Percentiles rank a stretch among this genome's conserved stretches.
Conservation (phyloP, 768 basidiomycete species). For the Tylopilus felleus region DNA sequence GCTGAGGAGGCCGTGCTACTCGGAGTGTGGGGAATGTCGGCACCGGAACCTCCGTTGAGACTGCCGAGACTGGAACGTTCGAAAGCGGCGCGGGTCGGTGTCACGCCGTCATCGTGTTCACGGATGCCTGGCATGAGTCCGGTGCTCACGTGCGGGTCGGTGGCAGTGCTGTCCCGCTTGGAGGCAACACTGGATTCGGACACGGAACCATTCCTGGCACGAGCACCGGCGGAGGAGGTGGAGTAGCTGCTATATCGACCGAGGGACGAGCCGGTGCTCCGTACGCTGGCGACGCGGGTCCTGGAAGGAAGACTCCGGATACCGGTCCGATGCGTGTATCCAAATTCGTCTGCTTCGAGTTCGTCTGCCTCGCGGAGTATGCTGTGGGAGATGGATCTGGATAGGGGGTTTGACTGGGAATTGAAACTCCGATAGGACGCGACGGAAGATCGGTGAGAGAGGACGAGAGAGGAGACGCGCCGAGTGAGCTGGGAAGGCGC, state of each 20-base stretch:
- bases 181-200: constrained; percentile 22
- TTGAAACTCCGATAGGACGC: constrained; percentile 17
- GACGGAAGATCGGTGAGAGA: constrained; percentile 45
- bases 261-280: constrained; percentile 22
- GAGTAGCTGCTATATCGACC: constrained; percentile 25
- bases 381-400: constrained; percentile 28
- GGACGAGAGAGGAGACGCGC: constrained; percentile 55
- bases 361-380: constrained; percentile 33
- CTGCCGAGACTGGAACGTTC: constrained; percentile 26
- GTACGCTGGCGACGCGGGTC: constrained; percentile 21
- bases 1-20: constrained; percentile 31
- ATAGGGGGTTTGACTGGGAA: constrained; percentile 18
- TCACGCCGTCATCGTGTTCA: constrained; percentile 29
- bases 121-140: constrained; percentile 29
- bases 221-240: constrained; percentile 14
- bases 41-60: constrained; percentile 13
- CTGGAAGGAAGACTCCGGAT: constrained; percentile 23
- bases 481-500: constrained; percentile 65
- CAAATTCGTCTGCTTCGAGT: constrained; percentile 26
- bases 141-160: not conserved
- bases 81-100: constrained; percentile 29
- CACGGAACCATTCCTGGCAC: constrained; percentile 13
- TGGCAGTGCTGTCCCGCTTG: constrained; percentile 6
- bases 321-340: constrained; percentile 11
- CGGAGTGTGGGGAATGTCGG: constrained; percentile 25